Conservation (phyloP, 2,329 filamentous ascomycete genomes). For the Metarhizium sp. region DNA sequence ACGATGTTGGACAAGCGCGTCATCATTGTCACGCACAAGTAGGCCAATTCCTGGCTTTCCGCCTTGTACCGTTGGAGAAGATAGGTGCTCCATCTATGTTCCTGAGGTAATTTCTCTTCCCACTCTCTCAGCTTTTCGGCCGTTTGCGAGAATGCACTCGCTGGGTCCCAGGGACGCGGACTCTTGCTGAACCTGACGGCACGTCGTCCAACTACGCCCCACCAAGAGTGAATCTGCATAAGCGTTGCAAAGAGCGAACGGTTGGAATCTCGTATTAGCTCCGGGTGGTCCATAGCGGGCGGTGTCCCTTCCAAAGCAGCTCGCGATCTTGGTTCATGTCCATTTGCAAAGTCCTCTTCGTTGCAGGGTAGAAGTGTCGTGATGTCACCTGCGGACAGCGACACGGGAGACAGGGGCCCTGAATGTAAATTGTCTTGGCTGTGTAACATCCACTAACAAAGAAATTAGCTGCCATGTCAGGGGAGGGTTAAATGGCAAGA, state of each 20-base stretch:
- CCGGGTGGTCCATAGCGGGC: constrained; percentile 36
- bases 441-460: constrained; percentile 45
- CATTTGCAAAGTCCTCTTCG: constrained; percentile 41
- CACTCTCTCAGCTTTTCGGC: constrained; percentile 34
- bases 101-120: constrained; percentile 36
- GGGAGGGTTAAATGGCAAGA: neutral
- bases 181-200: constrained; percentile 35
- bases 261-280: constrained; percentile 30
- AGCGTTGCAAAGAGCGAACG: constrained; percentile 46
- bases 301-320: constrained; percentile 45
- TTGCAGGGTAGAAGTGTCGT: constrained; percentile 43
- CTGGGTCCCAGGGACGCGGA: constrained; percentile 34
- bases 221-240: constrained; percentile 45
- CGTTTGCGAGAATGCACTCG: constrained; percentile 38
- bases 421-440: constrained; percentile 50
- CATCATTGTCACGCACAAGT: constrained; percentile 45
- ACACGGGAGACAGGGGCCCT: constrained; percentile 40
- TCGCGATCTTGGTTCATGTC: constrained; percentile 36
- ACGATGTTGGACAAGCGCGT: constrained; percentile 48
- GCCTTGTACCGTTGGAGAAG: constrained; percentile 36
- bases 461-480: neutral
- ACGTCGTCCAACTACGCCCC: constrained; percentile 41
- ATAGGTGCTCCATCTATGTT: constrained; percentile 36
- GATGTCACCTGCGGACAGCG: constrained; percentile 42
- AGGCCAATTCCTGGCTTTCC: constrained; percentile 41